Conservation (phyloP, 805 yeast genomes). For the Hanseniaspora guilliermondii region DNA sequence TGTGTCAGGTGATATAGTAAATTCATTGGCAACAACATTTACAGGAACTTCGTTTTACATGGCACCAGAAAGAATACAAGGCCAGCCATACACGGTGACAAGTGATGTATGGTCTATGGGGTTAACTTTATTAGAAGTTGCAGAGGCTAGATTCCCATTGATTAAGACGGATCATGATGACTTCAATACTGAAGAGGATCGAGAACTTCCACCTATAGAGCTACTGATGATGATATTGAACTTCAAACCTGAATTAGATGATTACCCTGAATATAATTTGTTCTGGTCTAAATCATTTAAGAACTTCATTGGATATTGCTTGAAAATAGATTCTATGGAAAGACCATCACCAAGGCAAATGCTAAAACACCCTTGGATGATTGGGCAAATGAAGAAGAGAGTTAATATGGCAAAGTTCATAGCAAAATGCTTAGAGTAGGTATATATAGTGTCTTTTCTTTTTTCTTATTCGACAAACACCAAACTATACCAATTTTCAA, state of each 20-base stretch:
- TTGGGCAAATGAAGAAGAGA: constrained; percentile 55
- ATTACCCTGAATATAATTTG: constrained; percentile 63
- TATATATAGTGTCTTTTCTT: too few relatives aligned
- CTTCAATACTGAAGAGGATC: constrained; percentile 17
- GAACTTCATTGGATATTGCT: constrained; percentile 66
- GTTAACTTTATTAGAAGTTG: constrained; percentile 80
- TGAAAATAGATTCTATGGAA: constrained; percentile 64
- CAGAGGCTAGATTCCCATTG: constrained; percentile 83
- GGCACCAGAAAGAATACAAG: constrained; percentile 97
- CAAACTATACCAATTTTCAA: too few relatives aligned
- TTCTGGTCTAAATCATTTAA: constrained; percentile 74
- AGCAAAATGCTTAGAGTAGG: constrained; percentile 49
- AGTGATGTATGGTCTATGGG: constrained; percentile 97
- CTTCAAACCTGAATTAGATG: constrained; percentile 66
- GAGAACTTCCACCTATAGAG: constrained; percentile 66
- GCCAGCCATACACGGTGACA: constrained; percentile 88
- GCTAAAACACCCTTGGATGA: constrained; percentile 87
- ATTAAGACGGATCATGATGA: constrained; percentile 34
- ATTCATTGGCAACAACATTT: constrained; percentile 88
- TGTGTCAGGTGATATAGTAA: constrained; percentile 91
- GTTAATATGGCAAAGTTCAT: constrained; percentile 85
- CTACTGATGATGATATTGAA: constrained; percentile 68
- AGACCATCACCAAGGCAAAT: constrained; percentile 90
- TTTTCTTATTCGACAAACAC: too few relatives aligned
- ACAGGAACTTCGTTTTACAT: constrained; percentile 95